Evolutionary conservation across 768 basidiomycete species (phyloP).

Genomic region (Lentinula detonsa): DNA sequence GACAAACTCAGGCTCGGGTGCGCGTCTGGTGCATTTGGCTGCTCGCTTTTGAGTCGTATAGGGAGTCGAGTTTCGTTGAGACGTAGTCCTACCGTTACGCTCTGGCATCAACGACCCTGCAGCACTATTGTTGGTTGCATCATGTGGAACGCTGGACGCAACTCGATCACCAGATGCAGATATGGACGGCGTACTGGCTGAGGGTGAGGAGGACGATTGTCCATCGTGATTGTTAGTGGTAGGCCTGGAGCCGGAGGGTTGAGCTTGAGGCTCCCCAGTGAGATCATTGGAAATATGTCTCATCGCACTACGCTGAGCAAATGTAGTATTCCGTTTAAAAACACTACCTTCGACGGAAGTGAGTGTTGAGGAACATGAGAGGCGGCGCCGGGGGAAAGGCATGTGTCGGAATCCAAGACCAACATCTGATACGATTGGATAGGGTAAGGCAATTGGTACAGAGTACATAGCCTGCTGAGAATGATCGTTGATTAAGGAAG

Average conservation of each 20-base stretch:
- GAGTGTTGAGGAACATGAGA: background rate
- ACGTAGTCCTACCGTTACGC: background rate
- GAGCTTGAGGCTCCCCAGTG: background rate
- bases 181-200: background rate
- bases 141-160: too few relatives aligned
- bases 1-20: background rate
- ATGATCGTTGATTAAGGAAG: background rate
- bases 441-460: background rate
- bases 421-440: background rate
- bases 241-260: background rate
- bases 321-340: background rate
- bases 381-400: background rate
- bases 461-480: background rate
- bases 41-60: background rate
- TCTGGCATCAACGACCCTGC: background rate
- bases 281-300: background rate
- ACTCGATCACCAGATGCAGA: background rate
- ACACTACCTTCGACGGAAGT: background rate
- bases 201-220: background rate
- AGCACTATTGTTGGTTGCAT: background rate
- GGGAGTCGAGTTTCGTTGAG: background rate
- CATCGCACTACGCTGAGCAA: background rate
- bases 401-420: background rate
- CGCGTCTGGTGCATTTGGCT: background rate
- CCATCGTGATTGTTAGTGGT: background rate